Conservation (phyloP, 192 early-diverging fungal species). For the Lobosporangium transversale region DNA sequence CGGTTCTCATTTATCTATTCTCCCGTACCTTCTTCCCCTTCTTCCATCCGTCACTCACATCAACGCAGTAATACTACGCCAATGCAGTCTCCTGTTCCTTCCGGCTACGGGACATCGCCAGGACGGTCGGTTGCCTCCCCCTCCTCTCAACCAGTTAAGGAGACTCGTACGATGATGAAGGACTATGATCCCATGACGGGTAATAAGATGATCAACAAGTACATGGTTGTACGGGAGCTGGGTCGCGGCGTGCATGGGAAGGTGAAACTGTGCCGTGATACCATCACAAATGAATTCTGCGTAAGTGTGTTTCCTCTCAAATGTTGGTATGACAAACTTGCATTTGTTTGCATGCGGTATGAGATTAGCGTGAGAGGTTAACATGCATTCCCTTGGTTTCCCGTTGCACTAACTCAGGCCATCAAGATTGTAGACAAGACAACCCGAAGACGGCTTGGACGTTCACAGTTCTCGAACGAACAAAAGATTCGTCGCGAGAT, state of each 20-base stretch:
- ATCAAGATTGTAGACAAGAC: constrained; percentile 59
- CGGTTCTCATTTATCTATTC: constrained; percentile 47
- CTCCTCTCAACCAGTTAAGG: constrained; percentile 70
- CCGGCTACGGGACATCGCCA: constrained; percentile 32
- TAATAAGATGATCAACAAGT: constrained; percentile 97
- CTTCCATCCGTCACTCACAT: constrained; percentile 26
- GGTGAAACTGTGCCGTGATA: constrained; percentile 90
- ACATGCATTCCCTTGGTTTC: background rate
- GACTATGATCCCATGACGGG: constrained; percentile 87
- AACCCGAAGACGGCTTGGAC: constrained; percentile 52
- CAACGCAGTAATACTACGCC: constrained; percentile 46
- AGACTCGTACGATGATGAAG: constrained; percentile 85
- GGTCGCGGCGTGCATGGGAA: constrained; percentile 96
- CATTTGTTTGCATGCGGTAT: background rate
- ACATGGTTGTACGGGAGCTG: constrained; percentile 88
- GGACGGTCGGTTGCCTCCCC: constrained; percentile 27
- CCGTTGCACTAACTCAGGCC: constrained; percentile 32
- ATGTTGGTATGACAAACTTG: background rate
- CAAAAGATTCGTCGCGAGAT: constrained; percentile 95
- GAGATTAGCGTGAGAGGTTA: background rate
- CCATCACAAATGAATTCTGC: constrained; percentile 77
- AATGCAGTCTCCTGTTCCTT: constrained; percentile 20
- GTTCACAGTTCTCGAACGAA: constrained; percentile 59
- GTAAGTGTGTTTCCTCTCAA: constrained; percentile 53
- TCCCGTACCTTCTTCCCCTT: constrained; percentile 26